These are phyloP conservation scores for Talaromyces sp. DNA, from an alignment of 2,329 filamentous ascomycete genomes.

Conservation along the genomic window DNA sequence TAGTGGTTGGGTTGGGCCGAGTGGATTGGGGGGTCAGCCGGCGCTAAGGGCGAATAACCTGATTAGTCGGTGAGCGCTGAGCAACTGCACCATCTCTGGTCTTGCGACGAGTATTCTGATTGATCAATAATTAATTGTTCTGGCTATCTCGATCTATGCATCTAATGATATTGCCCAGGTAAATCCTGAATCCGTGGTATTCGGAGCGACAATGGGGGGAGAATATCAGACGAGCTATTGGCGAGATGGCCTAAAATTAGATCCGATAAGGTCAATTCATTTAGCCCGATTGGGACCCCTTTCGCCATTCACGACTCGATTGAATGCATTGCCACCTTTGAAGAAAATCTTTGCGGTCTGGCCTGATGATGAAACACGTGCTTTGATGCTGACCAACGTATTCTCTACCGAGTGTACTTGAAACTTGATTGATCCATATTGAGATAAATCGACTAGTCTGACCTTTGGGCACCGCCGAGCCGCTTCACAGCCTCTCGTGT, in stretches of 20 bases:
- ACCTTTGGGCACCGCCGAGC: background rate
- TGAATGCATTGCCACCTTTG: background rate
- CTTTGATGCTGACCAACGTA: background rate
- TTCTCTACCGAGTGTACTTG: background rate
- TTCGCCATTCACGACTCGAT: background rate
- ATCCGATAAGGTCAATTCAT: background rate
- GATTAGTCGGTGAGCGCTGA: slow-evolving; percentile 15
- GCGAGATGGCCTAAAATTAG: background rate
- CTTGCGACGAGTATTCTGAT: background rate
- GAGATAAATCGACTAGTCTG: background rate
- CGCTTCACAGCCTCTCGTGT: slow-evolving; percentile 3
- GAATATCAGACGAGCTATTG: background rate
- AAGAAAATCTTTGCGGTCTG: background rate
- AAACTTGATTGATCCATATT: background rate
- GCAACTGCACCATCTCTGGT: background rate
- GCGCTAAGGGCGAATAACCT: slow-evolving; percentile 13
- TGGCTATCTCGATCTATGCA: background rate
- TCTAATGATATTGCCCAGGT: background rate
- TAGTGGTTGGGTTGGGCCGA: slow-evolving; percentile 2
- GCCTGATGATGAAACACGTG: background rate
- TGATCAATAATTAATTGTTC: background rate
- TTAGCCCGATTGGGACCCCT: background rate
- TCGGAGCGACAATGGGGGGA: background rate
- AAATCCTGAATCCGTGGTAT: background rate
- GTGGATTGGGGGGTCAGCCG: background rate